phyloP scores from a whole-genome alignment of 352 stramenopile species.

The Phytophthora kernoviae region DNA sequence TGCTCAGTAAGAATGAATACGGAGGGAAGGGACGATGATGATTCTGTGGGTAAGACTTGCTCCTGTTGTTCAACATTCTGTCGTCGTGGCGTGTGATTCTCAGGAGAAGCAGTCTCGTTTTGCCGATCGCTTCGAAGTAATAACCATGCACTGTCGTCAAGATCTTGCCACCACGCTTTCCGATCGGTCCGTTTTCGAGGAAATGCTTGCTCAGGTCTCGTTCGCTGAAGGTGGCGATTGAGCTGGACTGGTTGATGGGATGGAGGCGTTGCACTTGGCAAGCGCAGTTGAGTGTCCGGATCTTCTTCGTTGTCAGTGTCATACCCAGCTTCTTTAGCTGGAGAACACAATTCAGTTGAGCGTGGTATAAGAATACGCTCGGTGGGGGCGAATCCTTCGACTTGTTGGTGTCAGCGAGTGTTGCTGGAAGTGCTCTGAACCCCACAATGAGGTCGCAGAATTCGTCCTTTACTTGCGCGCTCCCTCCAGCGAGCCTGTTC shows the following conservation, averaged over 20 bases:
- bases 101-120: not conserved
- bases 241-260: constrained; percentile 32
- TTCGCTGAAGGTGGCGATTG: constrained; percentile 33
- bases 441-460: constrained; percentile 75
- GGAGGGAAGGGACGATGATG: constrained; percentile 19
- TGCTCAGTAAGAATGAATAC: constrained; percentile 31
- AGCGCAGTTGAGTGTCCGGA: constrained; percentile 6
- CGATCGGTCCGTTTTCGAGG: constrained; percentile 39
- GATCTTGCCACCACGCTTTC: constrained; percentile 41
- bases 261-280: constrained; percentile 28
- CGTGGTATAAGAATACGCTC: constrained; percentile 25
- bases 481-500: constrained; percentile 10
- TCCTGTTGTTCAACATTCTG: not conserved
- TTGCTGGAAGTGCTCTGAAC: constrained; percentile 36
- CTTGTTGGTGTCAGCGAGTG: constrained; percentile 8
- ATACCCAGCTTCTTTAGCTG: not conserved
- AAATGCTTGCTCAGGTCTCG: constrained; percentile 26
- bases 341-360: not conserved
- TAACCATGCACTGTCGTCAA: constrained; percentile 27
- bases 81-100: not conserved
- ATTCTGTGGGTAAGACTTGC: constrained; percentile 1
- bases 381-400: constrained; percentile 6
- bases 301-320: constrained; percentile 19
- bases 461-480: constrained; percentile 39
- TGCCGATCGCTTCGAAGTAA: constrained; percentile 18